Conservation (phyloP, 192 early-diverging fungal species). For the Rhizophagus prolifer region DNA sequence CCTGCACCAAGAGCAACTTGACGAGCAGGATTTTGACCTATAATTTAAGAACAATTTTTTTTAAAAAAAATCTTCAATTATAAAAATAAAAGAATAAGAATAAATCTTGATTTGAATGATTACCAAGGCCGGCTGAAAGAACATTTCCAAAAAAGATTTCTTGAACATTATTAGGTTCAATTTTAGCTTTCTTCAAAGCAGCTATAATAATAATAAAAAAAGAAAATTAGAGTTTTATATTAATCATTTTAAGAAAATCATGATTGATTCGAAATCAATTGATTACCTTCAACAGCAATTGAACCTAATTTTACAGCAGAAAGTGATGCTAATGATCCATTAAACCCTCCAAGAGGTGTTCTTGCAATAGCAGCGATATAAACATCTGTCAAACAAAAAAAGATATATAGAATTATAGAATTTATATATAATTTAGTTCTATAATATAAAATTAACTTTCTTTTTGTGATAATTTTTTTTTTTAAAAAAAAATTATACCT, state of each 20-base stretch:
- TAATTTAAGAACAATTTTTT: neutral
- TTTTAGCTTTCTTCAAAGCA: slow-evolving; percentile 49
- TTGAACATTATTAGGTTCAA: slow-evolving; percentile 65
- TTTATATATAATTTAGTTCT: too few relatives aligned
- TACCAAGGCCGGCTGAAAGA: slow-evolving; percentile 70
- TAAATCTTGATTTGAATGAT: neutral
- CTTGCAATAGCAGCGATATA: slow-evolving; percentile 90
- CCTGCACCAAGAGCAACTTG: slow-evolving; percentile 77
- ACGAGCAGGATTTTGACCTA: slow-evolving; percentile 82
- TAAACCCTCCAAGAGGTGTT: slow-evolving; percentile 91
- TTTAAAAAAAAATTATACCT: neutral
- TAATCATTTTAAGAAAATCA: neutral
- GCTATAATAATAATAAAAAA: slow-evolving; percentile 34
- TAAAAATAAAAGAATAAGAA: neutral
- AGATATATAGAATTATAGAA: too few relatives aligned
- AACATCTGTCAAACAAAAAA: slow-evolving; percentile 42
- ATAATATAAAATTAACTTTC: too few relatives aligned
- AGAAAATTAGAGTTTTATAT: neutral
- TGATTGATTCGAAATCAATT: neutral
- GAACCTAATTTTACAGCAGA: slow-evolving; percentile 82
- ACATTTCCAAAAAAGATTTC: slow-evolving; percentile 81
- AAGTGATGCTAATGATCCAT: slow-evolving; percentile 82
- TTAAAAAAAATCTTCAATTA: neutral
- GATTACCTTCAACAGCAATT: slow-evolving; percentile 79
- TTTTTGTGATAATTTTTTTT: too few relatives aligned